Conservation (phyloP, 169 alveolate genomes). For the Amoebophrya sp. region DNA sequence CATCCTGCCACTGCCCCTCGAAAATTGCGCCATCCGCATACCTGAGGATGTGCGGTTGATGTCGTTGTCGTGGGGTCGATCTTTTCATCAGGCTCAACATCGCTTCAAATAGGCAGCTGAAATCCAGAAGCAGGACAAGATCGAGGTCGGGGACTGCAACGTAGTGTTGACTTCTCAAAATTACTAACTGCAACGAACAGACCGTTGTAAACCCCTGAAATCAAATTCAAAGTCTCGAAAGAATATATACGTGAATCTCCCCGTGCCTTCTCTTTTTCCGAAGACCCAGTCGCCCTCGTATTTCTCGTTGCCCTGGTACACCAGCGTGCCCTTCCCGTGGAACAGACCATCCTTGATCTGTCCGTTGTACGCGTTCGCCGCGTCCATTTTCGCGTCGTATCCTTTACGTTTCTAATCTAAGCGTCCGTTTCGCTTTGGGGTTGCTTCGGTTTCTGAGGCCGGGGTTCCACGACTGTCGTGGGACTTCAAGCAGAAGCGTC, state of each 20-base stretch:
- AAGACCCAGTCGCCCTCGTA: slow-evolving; percentile 88
- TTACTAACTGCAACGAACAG: background rate
- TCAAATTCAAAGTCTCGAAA: background rate
- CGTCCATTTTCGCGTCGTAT: slow-evolving; percentile 25
- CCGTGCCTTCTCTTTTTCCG: slow-evolving; percentile 86
- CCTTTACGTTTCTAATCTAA: too few species aligned
- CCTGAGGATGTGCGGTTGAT: background rate
- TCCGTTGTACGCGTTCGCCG: slow-evolving; percentile 71
- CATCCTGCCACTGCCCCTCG: slow-evolving; percentile 89
- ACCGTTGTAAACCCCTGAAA: too few species aligned
- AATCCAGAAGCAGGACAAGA: too few species aligned
- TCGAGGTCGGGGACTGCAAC: too few species aligned
- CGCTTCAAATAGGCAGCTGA: background rate
- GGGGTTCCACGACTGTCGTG: too few species aligned
- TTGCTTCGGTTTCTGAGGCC: too few species aligned
- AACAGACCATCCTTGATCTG: slow-evolving; percentile 77
- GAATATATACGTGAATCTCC: slow-evolving; percentile 48
- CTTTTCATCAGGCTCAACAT: background rate
- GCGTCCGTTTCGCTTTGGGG: too few species aligned
- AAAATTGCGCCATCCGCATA: slow-evolving; percentile 85
- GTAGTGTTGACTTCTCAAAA: too few species aligned
- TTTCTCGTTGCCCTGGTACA: slow-evolving; percentile 69
- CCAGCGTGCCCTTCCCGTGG: slow-evolving; percentile 73
- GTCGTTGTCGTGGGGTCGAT: background rate
- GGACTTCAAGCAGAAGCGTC: too few species aligned